Base-by-base conservation (phyloP, 805 yeast species). In the Jamesozyma spencerorum region DNA sequence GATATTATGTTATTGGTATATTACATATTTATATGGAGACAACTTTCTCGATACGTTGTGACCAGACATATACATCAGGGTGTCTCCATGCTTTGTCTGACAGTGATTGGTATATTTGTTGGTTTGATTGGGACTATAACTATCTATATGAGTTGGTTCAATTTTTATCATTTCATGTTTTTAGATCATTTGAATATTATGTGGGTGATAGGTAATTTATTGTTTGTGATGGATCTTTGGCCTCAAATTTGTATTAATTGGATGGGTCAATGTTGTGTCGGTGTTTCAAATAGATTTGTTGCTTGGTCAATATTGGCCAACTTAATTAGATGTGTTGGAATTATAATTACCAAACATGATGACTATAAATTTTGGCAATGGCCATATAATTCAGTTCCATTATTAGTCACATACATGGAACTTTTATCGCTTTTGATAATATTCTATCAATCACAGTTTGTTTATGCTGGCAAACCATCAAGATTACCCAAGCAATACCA, bases 241-340 rank as follows among this genome's bases (percentile, higher is more conserved):
- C 77, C 79, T 0, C 77, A 72, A 37, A 36, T 68, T 2, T 48
- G 60, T 8, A 45, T 69, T 40, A 69, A 68, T 46, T 67, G 66
- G 65, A 49, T 64, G 54, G 64, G 61, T 12, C 36, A 43, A 30
- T 57, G 57, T 17, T 58, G 62, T n/a, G 36, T 40, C 18, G 65
- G 65, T 2, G 13, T 55, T 6, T 60, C 65, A 2, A 47, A 53
- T 13, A 53, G 47, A 33, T 58, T 36, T 41, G 45, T 55, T 4
- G 24, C 49, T 4, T 18, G 53, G 8, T 32, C 39, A 3, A 12
- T 39, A 5, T 2, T 34, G 12, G 24, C 42, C 11, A 43, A 45
- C 27, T 31, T 41, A n/a, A 15, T 43, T 2, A 39, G 31, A 30
- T 30, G 31, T 10, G 3, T 38, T 5, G 47, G 45, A 8, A 14